These are phyloP conservation scores for Chamaecrista fasciculata DNA, from an alignment of 306 rosid genomes.

Conservation along the genomic window DNA sequence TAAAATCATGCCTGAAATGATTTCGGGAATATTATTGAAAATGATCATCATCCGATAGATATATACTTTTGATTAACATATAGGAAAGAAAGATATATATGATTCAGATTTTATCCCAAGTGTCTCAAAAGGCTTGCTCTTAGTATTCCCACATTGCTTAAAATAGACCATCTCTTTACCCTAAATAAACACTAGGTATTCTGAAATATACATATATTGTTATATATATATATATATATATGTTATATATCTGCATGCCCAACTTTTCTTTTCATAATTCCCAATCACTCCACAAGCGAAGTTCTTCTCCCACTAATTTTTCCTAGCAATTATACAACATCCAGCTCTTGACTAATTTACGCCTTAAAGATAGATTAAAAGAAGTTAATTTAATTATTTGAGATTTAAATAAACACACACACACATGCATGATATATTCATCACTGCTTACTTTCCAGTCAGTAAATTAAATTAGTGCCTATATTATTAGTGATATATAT, in stretches of 20 bases:
- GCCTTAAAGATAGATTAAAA: too few species aligned
- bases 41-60: constrained; percentile 31
- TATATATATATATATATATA: too few species aligned
- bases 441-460: too few species aligned
- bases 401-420: too few species aligned
- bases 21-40: constrained; percentile 54
- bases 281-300: constrained; percentile 16
- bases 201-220: neutral
- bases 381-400: too few species aligned
- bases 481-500: constrained; percentile 13
- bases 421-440: too few species aligned
- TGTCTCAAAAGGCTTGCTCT: constrained; percentile 36
- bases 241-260: constrained; percentile 33
- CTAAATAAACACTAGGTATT: constrained; percentile 18
- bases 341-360: too few species aligned
- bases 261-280: constrained; percentile 25
- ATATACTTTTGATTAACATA: constrained; percentile 33
- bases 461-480: too few species aligned
- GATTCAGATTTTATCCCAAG: constrained; percentile 54
- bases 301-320: constrained; percentile 29
- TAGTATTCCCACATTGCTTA: constrained; percentile 33
- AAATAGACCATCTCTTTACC: constrained; percentile 23
- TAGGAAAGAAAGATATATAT: constrained; percentile 40
- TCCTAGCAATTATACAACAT: neutral
- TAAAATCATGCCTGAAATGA: constrained; percentile 35